Conservation (phyloP, 2,329 filamentous ascomycete genomes). For the Pleomassaria siparia region DNA sequence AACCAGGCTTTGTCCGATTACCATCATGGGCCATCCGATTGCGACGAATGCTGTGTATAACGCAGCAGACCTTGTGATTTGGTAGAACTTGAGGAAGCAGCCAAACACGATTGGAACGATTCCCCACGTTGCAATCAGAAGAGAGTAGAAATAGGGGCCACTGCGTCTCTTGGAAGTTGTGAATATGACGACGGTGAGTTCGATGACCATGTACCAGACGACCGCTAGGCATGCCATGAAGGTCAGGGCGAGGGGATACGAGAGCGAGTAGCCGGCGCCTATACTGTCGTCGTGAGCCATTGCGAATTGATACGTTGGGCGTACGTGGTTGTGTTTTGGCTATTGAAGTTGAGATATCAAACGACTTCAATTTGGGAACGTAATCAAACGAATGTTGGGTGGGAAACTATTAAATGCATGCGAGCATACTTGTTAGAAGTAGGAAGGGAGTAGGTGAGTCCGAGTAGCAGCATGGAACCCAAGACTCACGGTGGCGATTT, state of each 20-base stretch:
- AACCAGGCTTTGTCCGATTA: constrained; percentile 61
- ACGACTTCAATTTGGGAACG: neutral
- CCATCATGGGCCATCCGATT: constrained; percentile 56
- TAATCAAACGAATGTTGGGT: neutral
- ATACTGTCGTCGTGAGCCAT: constrained; percentile 12
- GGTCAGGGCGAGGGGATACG: constrained; percentile 15
- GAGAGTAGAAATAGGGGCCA: constrained; percentile 51
- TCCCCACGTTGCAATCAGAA: constrained; percentile 44
- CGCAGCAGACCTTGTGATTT: constrained; percentile 24
- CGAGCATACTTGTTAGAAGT: neutral
- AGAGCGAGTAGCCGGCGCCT: constrained; percentile 5
- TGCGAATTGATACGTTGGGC: neutral
- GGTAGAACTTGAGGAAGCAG: constrained; percentile 45
- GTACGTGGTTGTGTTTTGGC: neutral
- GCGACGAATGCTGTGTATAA: constrained; percentile 50
- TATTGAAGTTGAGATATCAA: neutral
- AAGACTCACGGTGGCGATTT: neutral
- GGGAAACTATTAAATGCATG: neutral
- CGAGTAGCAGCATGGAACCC: neutral
- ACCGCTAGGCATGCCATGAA: constrained; percentile 23
- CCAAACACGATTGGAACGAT: constrained; percentile 48
- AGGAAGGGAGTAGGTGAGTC: neutral
- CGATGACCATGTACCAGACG: constrained; percentile 35
- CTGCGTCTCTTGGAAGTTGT: constrained; percentile 48
- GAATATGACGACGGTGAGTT: constrained; percentile 31